Percentiles rank a stretch among this genome's conserved stretches.
Conservation (phyloP, 768 basidiomycete genomes). For the Suillus hirtellus region DNA sequence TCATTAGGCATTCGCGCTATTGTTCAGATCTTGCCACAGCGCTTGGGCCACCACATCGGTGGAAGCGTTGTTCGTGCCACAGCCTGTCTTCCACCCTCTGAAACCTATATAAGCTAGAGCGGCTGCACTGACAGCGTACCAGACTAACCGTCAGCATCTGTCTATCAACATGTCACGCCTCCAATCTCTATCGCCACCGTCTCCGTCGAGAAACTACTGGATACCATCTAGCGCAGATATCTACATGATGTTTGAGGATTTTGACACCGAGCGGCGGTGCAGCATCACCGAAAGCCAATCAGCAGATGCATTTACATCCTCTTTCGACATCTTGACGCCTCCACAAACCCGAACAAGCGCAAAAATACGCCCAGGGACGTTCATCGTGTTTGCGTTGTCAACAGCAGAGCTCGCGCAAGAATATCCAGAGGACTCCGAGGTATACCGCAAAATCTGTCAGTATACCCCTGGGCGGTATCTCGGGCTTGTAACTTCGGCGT, state of each 20-base stretch:
- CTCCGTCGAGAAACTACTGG: neutral
- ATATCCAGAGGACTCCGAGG: constrained; percentile 10
- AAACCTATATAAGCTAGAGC: neutral
- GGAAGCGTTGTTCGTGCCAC: neutral
- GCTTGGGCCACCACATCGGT: neutral
- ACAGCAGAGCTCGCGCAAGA: constrained; percentile 13
- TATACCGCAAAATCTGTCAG: constrained; percentile 5
- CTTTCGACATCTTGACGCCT: neutral
- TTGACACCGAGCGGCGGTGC: neutral
- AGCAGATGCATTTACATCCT: neutral
- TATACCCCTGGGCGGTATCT: constrained; percentile 21
- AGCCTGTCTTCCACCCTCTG: neutral
- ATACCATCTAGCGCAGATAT: neutral
- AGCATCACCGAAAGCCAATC: neutral
- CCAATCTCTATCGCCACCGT: neutral
- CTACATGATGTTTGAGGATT: neutral
- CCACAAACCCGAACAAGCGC: neutral
- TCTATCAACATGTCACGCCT: neutral
- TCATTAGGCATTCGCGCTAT: neutral
- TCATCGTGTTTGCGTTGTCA: constrained; percentile 20
- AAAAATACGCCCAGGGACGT: constrained; percentile 16
- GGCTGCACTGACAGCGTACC: neutral
- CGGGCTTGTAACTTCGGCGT: constrained; percentile 24
- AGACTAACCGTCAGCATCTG: neutral
- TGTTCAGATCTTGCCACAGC: neutral